Evolutionary conservation across 306 rosid genomes (phyloP), one percentile per base, ranked within the genome.

Genomic region (Prunus salicina): DNA sequence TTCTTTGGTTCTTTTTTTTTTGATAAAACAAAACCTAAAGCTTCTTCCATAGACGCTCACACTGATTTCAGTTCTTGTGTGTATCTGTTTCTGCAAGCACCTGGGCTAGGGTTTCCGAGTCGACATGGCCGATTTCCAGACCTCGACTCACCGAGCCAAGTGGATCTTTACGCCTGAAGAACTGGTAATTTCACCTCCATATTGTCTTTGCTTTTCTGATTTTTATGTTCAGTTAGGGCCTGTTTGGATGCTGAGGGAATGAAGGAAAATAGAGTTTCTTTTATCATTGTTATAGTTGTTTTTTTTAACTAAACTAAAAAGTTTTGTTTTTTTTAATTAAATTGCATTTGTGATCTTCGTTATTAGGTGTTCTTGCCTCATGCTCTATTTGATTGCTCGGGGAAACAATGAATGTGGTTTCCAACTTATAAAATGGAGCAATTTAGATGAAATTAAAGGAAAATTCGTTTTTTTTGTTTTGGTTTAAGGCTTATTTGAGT

Each of bases 71-170:
- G n/a, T 2, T 3, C 4, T 4, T 7, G 7, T 16, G 22, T 30
- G 6, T 19, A 2, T 5, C 4, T 43, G 10, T 67, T 77, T 64
- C 62, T 19, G 27, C 8, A 52, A 45, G 45, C 67, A 22, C 5
- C 76, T 6, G 76, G 55, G 76, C 72, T 71, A 76, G 78, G 79
- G 74, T 76, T 83, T 81, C 82, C 34, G 81, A 74, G 75, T 76
- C 45, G 75, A 73, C 83, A 94, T 94, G 97, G 91, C 96, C 73
- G 96, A 94, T 89, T 94, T 94, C 86, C 78, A 75, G 81, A 92
- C 96, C 64, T 94, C 95, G 47, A 92, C 97, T 69, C 98, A 90
- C 80, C 83, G 90, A 13, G 88, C 87, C 65, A 95, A 87, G 85
- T 95, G 97, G 97, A 90, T 92, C 76, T 87, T 95, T 85, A 69